Evolutionary conservation across 257 asterid genomes (phyloP).

Genomic region (Primulina huaijiensis): DNA sequence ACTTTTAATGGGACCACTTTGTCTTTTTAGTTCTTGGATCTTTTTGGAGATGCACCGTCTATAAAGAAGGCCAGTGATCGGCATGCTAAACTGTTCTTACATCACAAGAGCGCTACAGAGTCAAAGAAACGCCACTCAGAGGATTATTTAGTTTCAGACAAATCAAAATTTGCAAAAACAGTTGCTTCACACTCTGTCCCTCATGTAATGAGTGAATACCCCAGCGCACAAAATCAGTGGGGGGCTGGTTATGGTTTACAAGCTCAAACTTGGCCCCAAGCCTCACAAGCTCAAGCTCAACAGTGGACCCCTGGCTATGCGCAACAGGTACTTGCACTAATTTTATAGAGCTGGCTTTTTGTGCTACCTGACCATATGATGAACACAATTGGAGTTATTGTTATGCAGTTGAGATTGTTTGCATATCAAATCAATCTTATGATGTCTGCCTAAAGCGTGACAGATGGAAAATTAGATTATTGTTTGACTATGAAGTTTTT

Average conservation of each 20-base stretch:
- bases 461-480: background rate
- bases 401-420: background rate
- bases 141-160: constrained; percentile 75
- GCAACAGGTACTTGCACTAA: constrained; percentile 57
- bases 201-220: constrained; percentile 69
- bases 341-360: background rate
- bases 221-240: constrained; percentile 76
- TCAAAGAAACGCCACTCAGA: constrained; percentile 90
- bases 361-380: background rate
- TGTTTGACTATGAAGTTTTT: background rate
- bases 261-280: constrained; percentile 93
- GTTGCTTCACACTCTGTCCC: constrained; percentile 49
- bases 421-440: background rate
- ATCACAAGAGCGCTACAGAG: constrained; percentile 65
- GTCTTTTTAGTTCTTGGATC: constrained; percentile 81
- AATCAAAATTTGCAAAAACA: constrained; percentile 64
- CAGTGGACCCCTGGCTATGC: constrained; percentile 82
- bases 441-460: background rate
- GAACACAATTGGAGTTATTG: background rate
- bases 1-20: constrained; percentile 16
- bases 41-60: constrained; percentile 70
- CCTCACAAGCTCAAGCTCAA: constrained; percentile 71
- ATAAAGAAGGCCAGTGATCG: constrained; percentile 76
- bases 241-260: constrained; percentile 74
- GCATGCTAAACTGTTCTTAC: constrained; percentile 81